phyloP scores from a whole-genome alignment of 2,329 filamentous ascomycete genomes.

The Falciphora oryzae region DNA sequence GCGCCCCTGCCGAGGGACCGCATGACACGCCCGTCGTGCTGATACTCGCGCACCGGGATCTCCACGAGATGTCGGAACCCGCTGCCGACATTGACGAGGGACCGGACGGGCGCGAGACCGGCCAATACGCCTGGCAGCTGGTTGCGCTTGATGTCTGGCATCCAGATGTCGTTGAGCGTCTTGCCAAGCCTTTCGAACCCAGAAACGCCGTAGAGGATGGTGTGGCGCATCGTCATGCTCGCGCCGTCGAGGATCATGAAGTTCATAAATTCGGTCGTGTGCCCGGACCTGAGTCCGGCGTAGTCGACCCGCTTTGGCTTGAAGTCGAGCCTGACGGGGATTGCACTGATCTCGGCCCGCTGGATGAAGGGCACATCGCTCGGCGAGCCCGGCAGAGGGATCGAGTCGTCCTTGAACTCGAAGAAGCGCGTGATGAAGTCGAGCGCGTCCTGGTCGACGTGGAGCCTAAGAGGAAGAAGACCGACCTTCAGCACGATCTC shows the following conservation, averaged over 20 bases:
- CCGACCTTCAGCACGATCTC: slow-evolving; percentile 80
- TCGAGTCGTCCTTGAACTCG: slow-evolving; percentile 82
- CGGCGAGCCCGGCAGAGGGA: slow-evolving; percentile 48
- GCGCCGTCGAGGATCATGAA: slow-evolving; percentile 89
- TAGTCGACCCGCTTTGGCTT: slow-evolving; percentile 99
- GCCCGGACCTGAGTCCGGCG: slow-evolving; percentile 81
- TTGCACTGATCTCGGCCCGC: slow-evolving; percentile 76
- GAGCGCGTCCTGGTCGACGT: slow-evolving; percentile 94
- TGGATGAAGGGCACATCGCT: slow-evolving; percentile 83
- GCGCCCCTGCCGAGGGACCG: slow-evolving; percentile 90
- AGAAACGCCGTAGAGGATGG: slow-evolving; percentile 85
- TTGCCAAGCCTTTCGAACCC: slow-evolving; percentile 88
- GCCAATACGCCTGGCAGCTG: slow-evolving; percentile 86
- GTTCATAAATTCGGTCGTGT: slow-evolving; percentile 98
- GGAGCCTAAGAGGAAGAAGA: slow-evolving; percentile 77
- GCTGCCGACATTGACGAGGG: slow-evolving; percentile 83
- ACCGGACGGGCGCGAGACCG: slow-evolving; percentile 83
- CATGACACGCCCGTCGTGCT: slow-evolving; percentile 87
- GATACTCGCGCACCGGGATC: slow-evolving; percentile 86
- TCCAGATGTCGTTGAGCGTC: slow-evolving; percentile 94
- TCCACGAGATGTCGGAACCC: slow-evolving; percentile 83
- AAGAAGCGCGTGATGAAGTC: slow-evolving; percentile 98
- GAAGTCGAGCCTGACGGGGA: slow-evolving; percentile 84
- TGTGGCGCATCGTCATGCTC: slow-evolving; percentile 77
- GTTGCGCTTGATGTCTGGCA: slow-evolving; percentile 81